phyloP scores from a whole-genome alignment of 2,329 filamentous ascomycete species.

The Stachybotrys chartarum region DNA sequence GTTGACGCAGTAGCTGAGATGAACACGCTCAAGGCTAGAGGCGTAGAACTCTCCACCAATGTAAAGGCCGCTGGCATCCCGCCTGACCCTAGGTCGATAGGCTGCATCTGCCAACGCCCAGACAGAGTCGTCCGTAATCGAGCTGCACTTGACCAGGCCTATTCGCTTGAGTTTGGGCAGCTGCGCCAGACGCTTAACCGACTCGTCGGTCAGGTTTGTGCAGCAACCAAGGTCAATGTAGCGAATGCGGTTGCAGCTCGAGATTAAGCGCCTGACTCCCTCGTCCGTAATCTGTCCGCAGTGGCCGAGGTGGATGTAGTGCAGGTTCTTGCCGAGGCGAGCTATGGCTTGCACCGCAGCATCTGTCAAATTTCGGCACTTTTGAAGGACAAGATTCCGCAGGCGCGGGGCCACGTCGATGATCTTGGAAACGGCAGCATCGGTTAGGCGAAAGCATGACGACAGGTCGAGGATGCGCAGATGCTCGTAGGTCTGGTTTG shows the following conservation, averaged over 20 bases:
- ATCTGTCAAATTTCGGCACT: conserved; percentile 91
- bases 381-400: conserved; percentile 87
- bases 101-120: conserved; percentile 71
- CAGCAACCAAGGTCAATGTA: conserved; percentile 99
- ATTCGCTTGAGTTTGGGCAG: conserved; percentile 93
- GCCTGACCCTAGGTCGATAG: conserved; percentile 40
- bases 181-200: conserved; percentile 73
- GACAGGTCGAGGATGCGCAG: conserved; percentile 91
- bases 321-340: conserved; percentile 86
- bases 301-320: conserved; percentile 94
- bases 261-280: conserved; percentile 77
- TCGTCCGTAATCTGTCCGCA: conserved; percentile 86
- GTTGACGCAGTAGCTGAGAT: conserved; percentile 89
- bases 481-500: conserved; percentile 67
- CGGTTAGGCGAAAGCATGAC: conserved; percentile 75
- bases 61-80: conserved; percentile 39
- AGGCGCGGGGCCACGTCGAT: conserved; percentile 79
- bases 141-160: conserved; percentile 86
- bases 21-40: conserved; percentile 79
- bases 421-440: conserved; percentile 82
- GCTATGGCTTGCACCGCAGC: conserved; percentile 80
- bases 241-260: conserved; percentile 82
- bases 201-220: conserved; percentile 76
- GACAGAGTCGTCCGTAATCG: conserved; percentile 87
- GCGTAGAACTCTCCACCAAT: conserved; percentile 46